Evolutionary conservation across 352 stramenopile species (phyloP).

Genomic region (Pythium phragmitis): DNA sequence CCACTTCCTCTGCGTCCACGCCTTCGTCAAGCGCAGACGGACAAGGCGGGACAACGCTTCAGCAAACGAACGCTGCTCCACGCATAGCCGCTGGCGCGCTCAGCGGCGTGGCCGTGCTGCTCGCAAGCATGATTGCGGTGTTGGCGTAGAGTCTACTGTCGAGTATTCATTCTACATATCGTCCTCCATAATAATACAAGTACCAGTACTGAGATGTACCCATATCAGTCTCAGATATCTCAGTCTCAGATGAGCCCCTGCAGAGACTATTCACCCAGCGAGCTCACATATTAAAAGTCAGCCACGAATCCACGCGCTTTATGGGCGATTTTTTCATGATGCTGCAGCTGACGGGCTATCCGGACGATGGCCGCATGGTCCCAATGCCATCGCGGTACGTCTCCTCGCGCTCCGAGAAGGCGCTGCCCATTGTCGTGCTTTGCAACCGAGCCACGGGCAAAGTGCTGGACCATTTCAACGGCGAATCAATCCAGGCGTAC

Average conservation of each 20-base stretch:
- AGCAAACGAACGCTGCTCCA: background rate
- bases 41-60: background rate
- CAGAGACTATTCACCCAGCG: too few relatives aligned
- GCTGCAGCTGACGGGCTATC: too few relatives aligned
- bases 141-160: background rate
- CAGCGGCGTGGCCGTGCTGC: background rate
- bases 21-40: background rate
- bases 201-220: constrained; percentile 6
- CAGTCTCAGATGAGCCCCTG: background rate
- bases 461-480: constrained; percentile 22
- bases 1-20: background rate
- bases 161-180: too few relatives aligned
- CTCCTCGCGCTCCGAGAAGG: background rate
- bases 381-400: background rate
- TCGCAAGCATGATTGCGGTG: background rate
- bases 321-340: too few relatives aligned
- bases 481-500: constrained; percentile 16
- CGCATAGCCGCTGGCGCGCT: background rate
- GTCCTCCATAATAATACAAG: background rate
- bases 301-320: too few relatives aligned
- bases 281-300: too few relatives aligned
- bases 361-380: too few relatives aligned
- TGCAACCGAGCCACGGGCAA: constrained; percentile 20
- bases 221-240: background rate
- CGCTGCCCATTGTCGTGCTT: constrained; percentile 13